phyloP scores from a whole-genome alignment of 768 basidiomycete species.

The Trametes coccinea region DNA sequence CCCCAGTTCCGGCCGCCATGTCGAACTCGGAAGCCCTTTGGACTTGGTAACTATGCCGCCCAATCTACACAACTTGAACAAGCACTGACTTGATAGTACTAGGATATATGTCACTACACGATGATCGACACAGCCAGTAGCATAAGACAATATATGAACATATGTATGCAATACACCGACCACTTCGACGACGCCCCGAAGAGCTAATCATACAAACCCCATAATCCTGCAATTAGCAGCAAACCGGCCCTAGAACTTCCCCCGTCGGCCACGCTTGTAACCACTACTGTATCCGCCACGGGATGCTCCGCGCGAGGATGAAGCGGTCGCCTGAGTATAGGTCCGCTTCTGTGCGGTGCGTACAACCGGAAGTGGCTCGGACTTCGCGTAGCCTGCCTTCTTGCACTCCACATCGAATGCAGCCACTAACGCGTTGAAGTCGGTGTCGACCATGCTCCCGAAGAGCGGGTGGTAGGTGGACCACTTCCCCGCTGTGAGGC shows the following conservation, averaged over 20 bases:
- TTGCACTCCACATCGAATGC: constrained; percentile 46
- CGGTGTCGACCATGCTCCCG: constrained; percentile 42
- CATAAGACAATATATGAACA: no score
- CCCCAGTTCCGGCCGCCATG: no score
- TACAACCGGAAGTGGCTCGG: not conserved
- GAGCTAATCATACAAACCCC: no score
- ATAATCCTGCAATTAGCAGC: no score
- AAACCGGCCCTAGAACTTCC: not conserved
- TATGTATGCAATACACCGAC: no score
- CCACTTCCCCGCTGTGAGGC: constrained; percentile 44
- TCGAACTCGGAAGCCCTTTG: no score
- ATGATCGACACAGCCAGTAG: no score
- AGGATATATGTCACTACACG: no score
- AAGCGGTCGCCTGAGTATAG: not conserved
- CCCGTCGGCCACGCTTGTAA: constrained; percentile 13
- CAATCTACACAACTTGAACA: no score
- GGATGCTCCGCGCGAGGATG: constrained; percentile 3
- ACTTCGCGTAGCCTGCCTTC: constrained; percentile 35
- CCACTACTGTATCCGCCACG: constrained; percentile 17
- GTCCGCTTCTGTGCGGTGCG: constrained; percentile 26
- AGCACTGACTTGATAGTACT: no score
- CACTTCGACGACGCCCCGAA: no score
- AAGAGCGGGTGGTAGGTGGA: constrained; percentile 44
- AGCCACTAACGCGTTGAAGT: constrained; percentile 42
- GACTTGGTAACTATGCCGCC: no score